Conservation (phyloP, 257 asterid species). For the Capsicum baccatum region DNA sequence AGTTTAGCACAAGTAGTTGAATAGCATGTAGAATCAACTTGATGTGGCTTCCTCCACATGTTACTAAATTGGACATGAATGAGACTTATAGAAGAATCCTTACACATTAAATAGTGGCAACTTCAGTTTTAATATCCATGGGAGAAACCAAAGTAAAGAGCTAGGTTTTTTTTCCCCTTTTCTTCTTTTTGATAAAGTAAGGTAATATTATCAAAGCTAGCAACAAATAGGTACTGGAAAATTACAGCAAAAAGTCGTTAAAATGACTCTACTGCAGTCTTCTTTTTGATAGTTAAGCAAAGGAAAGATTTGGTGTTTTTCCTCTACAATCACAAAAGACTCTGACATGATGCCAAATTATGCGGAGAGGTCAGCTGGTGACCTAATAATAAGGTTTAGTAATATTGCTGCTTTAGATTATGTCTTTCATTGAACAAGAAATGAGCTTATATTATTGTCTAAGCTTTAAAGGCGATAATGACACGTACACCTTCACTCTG, state of each 20-base stretch:
- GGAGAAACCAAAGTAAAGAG: background rate
- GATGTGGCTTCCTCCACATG: background rate
- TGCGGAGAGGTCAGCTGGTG: background rate
- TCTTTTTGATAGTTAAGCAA: constrained; percentile 5
- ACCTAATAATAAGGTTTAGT: background rate
- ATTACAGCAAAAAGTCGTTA: background rate
- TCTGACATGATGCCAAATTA: background rate
- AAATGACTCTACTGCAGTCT: background rate
- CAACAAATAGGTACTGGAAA: background rate
- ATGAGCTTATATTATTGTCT: background rate
- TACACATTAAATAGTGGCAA: background rate
- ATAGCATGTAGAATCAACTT: constrained; percentile 18
- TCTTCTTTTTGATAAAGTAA: background rate
- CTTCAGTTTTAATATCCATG: background rate
- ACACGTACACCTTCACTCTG: background rate
- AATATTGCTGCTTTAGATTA: background rate
- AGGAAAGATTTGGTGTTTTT: background rate
- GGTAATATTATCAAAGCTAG: background rate
- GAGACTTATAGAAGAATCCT: background rate
- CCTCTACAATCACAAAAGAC: background rate
- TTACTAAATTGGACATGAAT: background rate
- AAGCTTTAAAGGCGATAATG: background rate
- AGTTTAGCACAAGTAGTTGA: background rate
- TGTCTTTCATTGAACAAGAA: background rate
- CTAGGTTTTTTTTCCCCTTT: background rate